Base-by-base conservation (phyloP, 306 rosid species). In the Casuarina glauca region DNA sequence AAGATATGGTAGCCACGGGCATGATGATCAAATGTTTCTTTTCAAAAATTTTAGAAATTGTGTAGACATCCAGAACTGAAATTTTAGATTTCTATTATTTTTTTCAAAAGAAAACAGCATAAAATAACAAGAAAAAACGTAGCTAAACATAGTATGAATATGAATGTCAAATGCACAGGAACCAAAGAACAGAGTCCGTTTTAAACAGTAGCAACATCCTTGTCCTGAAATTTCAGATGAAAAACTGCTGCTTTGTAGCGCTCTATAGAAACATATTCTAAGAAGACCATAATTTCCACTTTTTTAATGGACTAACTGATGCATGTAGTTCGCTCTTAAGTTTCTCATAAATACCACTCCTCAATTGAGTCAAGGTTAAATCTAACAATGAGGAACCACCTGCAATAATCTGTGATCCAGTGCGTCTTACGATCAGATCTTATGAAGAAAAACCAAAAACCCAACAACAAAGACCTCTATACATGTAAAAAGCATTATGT, bases 21-120 rank as follows among this genome's bases (percentile, higher is more conserved):
- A 44, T 69, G 19, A 69, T 42, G 48, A 50, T 9, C 73, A 63
- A 12, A 20, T 26, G 26, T 6, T 26, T 32, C 42, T 39, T 44
- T 70, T 69, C 32, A 26, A 26, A 26, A 26, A 26, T 46, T 54
- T 55, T 61, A 46, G 61, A 52, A 69, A 77, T 53, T 76, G 44
- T 51, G 62, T 35, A 62, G 67, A 70, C 71, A 38, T 46, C 68
- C 79, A 72, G 38, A 67, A 71, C 70, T 72, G 75, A 45, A 74
- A 63, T 63, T 50, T 43, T 51, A 38, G 70, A 69, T 26, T 0
- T 26, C 32, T 26, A 26, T 26, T 26, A 26, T 26, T 57, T 6
- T 26, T 8, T 58, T 32, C 3, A 9, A 58, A 58, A 58, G 26
- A 57, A 57, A 20, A 38, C 26, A 57, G 36, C 10, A 57, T 8